phyloP scores from a whole-genome alignment of 1,139 yeast genomes.

The Suhomyces chickasaworum region DNA sequence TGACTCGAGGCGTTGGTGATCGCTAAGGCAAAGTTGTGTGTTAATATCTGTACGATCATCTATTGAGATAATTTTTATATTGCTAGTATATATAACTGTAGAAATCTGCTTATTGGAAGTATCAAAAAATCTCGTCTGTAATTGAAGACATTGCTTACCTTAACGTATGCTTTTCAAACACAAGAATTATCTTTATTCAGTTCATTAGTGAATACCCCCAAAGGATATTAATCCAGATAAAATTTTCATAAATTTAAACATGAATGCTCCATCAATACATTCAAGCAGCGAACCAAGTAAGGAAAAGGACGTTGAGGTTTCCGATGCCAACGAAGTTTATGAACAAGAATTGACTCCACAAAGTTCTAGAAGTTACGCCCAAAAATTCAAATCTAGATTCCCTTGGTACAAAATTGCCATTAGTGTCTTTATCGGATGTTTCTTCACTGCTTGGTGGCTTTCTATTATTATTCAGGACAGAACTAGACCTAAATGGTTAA shows the following conservation, averaged over 20 bases:
- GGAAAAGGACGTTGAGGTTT: slow-evolving; percentile 6
- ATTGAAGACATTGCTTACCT: neutral
- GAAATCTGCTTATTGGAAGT: neutral
- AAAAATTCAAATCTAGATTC: slow-evolving; percentile 11
- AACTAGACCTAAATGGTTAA: slow-evolving; percentile 60
- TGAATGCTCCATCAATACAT: neutral
- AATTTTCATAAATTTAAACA: neutral
- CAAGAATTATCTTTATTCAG: slow-evolving; percentile 18
- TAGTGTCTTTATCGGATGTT: slow-evolving; percentile 40
- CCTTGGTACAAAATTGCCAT: slow-evolving; percentile 24
- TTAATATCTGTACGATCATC: neutral
- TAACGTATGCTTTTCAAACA: slow-evolving; percentile 10
- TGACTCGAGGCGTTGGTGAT: neutral
- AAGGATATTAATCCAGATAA: too few species aligned
- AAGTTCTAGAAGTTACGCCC: slow-evolving; percentile 6
- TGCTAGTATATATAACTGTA: neutral
- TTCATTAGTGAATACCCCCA: slow-evolving; percentile 15
- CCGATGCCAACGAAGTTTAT: slow-evolving; percentile 3
- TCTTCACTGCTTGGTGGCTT: slow-evolving; percentile 71
- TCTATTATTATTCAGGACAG: slow-evolving; percentile 56
- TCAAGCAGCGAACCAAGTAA: neutral
- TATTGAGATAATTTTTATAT: neutral
- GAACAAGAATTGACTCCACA: slow-evolving; percentile 7
- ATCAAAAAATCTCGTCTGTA: neutral
- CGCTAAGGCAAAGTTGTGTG: neutral